Conservation (phyloP, 208 protist species). For the Blastocrithidia nonstop region DNA sequence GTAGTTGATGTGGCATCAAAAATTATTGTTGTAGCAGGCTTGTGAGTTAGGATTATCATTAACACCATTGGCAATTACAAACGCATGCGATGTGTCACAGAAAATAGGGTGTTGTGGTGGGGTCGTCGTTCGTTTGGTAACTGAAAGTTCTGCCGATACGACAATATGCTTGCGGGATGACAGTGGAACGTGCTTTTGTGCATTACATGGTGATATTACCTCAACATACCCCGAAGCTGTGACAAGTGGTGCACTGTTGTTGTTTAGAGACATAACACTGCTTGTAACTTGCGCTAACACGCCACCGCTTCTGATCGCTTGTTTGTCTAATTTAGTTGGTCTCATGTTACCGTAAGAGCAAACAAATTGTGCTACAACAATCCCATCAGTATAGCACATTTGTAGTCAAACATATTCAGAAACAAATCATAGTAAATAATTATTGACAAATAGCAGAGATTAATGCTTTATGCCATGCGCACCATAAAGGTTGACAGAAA, state of each 20-base stretch:
- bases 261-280: constrained; percentile 50
- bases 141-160: constrained; percentile 63
- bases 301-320: constrained; percentile 61
- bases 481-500: too few species aligned
- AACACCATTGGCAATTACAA: constrained; percentile 26
- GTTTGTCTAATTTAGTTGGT: constrained; percentile 51
- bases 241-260: constrained; percentile 40
- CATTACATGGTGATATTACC: constrained; percentile 60
- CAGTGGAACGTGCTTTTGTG: constrained; percentile 42
- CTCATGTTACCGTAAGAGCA: constrained; percentile 54
- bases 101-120: constrained; percentile 72
- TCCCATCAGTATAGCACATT: too few species aligned
- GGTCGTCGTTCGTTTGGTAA: constrained; percentile 40
- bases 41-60: constrained; percentile 18
- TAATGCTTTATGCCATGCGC: too few species aligned
- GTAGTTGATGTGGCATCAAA: constrained; percentile 34
- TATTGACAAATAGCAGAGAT: too few species aligned
- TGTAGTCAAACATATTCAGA: too few species aligned
- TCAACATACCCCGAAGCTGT: constrained; percentile 53
- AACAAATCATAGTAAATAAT: too few species aligned
- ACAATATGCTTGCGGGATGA: constrained; percentile 56
- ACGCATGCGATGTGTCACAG: constrained; percentile 13
- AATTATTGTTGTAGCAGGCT: constrained; percentile 34
- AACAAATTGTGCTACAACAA: neutral
- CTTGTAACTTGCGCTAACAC: constrained; percentile 28